Evolutionary conservation across 2,329 filamentous ascomycete species (phyloP).

Genomic region (Nothophaeocryptopus gaeumannii): DNA sequence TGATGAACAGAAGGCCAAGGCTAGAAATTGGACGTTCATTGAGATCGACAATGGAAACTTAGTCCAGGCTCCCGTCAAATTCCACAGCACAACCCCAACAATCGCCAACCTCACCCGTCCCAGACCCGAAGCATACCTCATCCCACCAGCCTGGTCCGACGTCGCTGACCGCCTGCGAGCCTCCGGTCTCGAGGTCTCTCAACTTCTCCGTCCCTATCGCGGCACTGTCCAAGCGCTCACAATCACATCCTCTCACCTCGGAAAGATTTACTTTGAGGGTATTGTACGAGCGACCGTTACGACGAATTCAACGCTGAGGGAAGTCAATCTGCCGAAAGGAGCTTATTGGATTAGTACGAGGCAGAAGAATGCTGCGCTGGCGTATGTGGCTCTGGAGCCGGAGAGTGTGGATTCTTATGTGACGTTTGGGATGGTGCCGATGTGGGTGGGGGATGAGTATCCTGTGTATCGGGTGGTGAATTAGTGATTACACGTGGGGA

Average conservation of each 20-base stretch:
- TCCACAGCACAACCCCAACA: constrained; percentile 36
- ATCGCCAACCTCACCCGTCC: constrained; percentile 36
- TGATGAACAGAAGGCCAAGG: constrained; percentile 26
- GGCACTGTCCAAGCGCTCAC: constrained; percentile 37
- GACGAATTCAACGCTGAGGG: constrained; percentile 26
- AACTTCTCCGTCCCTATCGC: constrained; percentile 28
- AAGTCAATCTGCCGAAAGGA: constrained; percentile 33
- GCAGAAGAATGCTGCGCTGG: constrained; percentile 39
- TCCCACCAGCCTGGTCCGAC: constrained; percentile 37
- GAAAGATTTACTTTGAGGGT: constrained; percentile 35
- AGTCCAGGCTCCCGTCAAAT: constrained; percentile 36
- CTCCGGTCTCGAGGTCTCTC: constrained; percentile 36
- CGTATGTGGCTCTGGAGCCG: constrained; percentile 39
- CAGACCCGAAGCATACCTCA: constrained; percentile 37
- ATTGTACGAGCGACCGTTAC: constrained; percentile 35
- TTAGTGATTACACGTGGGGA: too few relatives aligned
- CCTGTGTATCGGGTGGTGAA: constrained; percentile 34
- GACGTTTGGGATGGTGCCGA: constrained; percentile 36
- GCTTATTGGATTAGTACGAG: constrained; percentile 36
- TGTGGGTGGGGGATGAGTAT: constrained; percentile 37
- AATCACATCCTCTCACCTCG: constrained; percentile 34
- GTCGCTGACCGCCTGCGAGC: constrained; percentile 34
- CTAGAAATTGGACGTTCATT: constrained; percentile 36
- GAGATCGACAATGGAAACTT: constrained; percentile 33
- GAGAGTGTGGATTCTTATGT: constrained; percentile 40